These are phyloP conservation scores for Plasmodium billcollinsi DNA, from an alignment of 169 alveolate genomes.

Conservation along the genomic window DNA sequence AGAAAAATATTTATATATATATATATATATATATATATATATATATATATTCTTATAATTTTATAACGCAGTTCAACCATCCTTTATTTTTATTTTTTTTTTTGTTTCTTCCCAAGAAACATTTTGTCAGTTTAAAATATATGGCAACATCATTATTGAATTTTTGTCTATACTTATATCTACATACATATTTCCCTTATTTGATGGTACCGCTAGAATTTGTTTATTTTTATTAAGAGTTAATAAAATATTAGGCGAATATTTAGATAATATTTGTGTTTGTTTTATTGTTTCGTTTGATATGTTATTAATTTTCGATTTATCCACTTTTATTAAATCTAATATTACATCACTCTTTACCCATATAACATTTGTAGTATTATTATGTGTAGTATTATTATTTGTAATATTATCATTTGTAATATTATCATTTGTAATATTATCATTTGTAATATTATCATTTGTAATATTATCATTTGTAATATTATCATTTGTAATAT, in stretches of 20 bases:
- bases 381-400: not conserved
- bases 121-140: slow-evolving; percentile 24
- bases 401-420: not conserved
- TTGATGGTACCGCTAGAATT: slow-evolving; percentile 67
- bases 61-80: not conserved
- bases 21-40: too few species aligned
- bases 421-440: not conserved
- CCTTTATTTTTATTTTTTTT: too few species aligned
- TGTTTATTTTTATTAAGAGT: slow-evolving; percentile 74
- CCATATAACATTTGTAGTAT: slow-evolving; percentile 46
- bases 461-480: not conserved
- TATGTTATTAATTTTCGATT: slow-evolving; percentile 60
- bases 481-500: slow-evolving; percentile 1
- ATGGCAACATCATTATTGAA: slow-evolving; percentile 75
- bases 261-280: slow-evolving; percentile 35
- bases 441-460: not conserved
- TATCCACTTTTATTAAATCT: slow-evolving; percentile 76
- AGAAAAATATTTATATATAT: too few species aligned
- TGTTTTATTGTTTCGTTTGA: slow-evolving; percentile 72
- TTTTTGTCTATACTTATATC: slow-evolving; percentile 73
- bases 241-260: slow-evolving; percentile 71
- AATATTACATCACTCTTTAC: slow-evolving; percentile 70
- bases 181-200: slow-evolving; percentile 68
- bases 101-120: too few species aligned
- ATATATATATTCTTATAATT: too few species aligned